phyloP scores from a whole-genome alignment of 495 filamentous ascomycete species.

The Aspergillus leporis region DNA sequence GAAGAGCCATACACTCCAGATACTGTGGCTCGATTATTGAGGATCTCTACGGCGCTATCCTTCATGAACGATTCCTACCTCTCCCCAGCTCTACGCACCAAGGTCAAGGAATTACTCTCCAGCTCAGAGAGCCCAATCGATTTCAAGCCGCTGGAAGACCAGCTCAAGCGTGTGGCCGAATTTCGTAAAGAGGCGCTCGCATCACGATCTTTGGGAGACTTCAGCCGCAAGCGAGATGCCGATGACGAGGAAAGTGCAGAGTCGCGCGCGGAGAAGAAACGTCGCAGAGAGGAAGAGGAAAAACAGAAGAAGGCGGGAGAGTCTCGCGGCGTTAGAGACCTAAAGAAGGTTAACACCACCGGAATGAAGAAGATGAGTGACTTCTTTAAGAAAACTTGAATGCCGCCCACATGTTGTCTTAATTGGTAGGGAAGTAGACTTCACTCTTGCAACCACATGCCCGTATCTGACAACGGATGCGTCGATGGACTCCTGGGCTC shows the following conservation, averaged over 20 bases:
- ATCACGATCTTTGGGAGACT: slow-evolving; percentile 67
- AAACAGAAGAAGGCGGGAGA: slow-evolving; percentile 69
- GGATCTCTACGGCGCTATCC: slow-evolving; percentile 70
- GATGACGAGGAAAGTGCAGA: slow-evolving; percentile 68
- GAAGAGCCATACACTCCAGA: slow-evolving; percentile 40
- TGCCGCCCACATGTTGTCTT: neutral
- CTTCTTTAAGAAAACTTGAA: slow-evolving; percentile 67
- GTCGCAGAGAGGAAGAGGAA: slow-evolving; percentile 73
- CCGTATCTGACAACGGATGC: neutral
- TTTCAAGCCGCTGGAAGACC: slow-evolving; percentile 67
- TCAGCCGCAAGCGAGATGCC: slow-evolving; percentile 66
- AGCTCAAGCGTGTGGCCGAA: slow-evolving; percentile 62
- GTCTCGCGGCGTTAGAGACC: slow-evolving; percentile 69
- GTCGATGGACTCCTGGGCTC: too few species aligned
- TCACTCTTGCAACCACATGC: neutral
- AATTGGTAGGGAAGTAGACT: neutral
- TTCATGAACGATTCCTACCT: slow-evolving; percentile 78
- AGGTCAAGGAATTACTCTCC: slow-evolving; percentile 50
- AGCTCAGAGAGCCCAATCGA: slow-evolving; percentile 53
- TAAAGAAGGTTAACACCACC: slow-evolving; percentile 83
- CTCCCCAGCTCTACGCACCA: slow-evolving; percentile 47
- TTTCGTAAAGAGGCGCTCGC: slow-evolving; percentile 69
- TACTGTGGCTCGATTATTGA: slow-evolving; percentile 61
- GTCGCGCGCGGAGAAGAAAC: slow-evolving; percentile 56
- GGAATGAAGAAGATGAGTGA: slow-evolving; percentile 98